Base-by-base conservation (phyloP, 768 basidiomycete species). In the Tulasnella sp. region DNA sequence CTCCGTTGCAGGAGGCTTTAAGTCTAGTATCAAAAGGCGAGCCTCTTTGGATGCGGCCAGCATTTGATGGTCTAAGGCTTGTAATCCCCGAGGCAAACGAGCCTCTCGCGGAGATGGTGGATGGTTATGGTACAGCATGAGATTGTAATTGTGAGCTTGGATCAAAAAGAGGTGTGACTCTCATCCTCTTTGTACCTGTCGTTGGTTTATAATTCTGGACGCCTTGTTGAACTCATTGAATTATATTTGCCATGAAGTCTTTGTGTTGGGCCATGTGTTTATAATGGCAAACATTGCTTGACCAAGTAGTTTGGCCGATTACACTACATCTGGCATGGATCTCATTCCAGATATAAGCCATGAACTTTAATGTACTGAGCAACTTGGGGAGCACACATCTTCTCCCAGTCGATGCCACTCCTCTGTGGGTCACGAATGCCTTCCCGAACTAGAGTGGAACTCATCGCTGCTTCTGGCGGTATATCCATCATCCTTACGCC, bases 51-150 rank as follows among this genome's bases (percentile, higher is more conserved):
- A 68, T 88, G 1, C 73, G 86, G 49, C 88, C 88, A 10, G 82
- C 83, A 23, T 82, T 82, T 68, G 88, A 91, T 65, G 88, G 88
- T 0, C 70, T 91, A 63, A 74, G 80, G 24, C 73, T 88, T 7
- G 69, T 75, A 45, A 68, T 86, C 61, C 67, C 70, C 52, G 62
- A 63, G 17, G 70, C 73, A 30, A 76, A 74, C 30, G 61, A 29
- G 42, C 15, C 15, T 11, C n/a, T 48, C 27, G 30, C 26, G 24
- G 76, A 80, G n/a, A 61, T 66, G 47, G 85, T 86, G 60, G 77
- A 78, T 51, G 81, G 47, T n/a, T 23, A 23, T 48, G 21, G 47
- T n/a, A n/a, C 19, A 48, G n/a, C n/a, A 23, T 7, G n/a, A n/a
- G 11, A 5, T 48, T 48, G 47, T 7, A 38, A 38, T n/a, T n/a